A percentile compares a stretch with the other conserved stretches of the same genome.
Conservation (phyloP, 352 stramenopile genomes). For the Globisporangium nagaii region DNA sequence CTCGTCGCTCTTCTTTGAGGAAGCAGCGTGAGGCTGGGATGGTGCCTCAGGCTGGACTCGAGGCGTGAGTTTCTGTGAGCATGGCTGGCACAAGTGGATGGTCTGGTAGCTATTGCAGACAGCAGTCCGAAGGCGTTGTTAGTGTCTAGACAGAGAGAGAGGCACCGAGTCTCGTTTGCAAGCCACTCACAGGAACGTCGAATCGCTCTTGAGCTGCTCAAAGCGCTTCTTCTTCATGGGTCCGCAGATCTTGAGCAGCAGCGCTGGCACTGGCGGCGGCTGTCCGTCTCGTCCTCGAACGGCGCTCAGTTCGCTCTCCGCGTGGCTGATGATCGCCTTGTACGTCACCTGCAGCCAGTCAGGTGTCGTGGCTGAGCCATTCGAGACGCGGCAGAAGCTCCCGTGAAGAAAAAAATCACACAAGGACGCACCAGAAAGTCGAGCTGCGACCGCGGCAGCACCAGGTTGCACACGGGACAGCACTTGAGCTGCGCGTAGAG, state of each 20-base stretch:
- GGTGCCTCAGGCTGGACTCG: conserved; percentile 1
- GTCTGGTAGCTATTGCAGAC: conserved; percentile 34
- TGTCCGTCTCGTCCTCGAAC: conserved; percentile 12
- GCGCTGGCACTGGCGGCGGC: conserved; percentile 16
- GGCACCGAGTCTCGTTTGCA: not conserved
- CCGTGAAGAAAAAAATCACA: not conserved
- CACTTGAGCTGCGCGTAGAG: conserved; percentile 30
- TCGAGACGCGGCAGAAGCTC: not conserved
- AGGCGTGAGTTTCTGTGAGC: conserved; percentile 24
- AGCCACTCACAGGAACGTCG: conserved; percentile 31
- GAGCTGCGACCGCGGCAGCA: conserved; percentile 31
- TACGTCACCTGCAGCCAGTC: conserved; percentile 24
- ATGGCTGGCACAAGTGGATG: conserved; percentile 31
- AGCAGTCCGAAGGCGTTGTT: too few relatives aligned
- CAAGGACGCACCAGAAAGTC: conserved; percentile 31
- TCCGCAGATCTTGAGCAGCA: conserved; percentile 28
- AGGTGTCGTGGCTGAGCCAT: not conserved
- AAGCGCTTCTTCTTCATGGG: conserved; percentile 28
- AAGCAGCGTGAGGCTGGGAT: too few relatives aligned
- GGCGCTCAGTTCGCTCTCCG: conserved; percentile 13
- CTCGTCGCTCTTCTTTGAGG: not conserved
- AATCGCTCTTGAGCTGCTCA: conserved; percentile 33
- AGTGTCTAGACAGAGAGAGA: not conserved
- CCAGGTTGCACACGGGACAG: conserved; percentile 33
- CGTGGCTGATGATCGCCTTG: conserved; percentile 37